Evolutionary conservation across 2,329 filamentous ascomycete species (phyloP).

Genomic region (Epichloe sibirici): DNA sequence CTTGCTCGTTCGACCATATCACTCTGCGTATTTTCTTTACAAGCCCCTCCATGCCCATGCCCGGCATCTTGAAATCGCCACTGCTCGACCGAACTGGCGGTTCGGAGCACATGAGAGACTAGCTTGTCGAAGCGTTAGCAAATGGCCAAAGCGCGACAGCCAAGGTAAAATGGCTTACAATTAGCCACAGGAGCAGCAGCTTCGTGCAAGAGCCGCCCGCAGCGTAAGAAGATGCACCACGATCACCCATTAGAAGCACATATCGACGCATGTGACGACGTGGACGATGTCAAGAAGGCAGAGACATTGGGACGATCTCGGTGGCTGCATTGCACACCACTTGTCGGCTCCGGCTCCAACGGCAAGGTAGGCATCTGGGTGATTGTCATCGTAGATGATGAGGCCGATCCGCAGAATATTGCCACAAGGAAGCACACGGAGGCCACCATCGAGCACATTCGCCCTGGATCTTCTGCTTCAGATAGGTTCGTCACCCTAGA

Average conservation of each 20-base stretch:
- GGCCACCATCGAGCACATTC: neutral
- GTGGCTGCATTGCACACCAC: constrained; percentile 67
- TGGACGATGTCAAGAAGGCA: constrained; percentile 3
- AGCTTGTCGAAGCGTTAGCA: constrained; percentile 45
- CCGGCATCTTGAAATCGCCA: constrained; percentile 51
- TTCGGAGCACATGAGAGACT: constrained; percentile 32
- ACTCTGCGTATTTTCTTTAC: constrained; percentile 56
- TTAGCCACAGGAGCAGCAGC: constrained; percentile 1
- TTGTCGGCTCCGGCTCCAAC: constrained; percentile 43
- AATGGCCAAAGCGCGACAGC: constrained; percentile 62
- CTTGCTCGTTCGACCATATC: too few species aligned
- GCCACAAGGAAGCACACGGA: neutral
- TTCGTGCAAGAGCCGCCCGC: neutral
- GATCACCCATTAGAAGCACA: constrained; percentile 42
- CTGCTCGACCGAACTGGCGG: constrained; percentile 44
- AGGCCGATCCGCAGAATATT: constrained; percentile 15
- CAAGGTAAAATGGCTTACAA: constrained; percentile 36
- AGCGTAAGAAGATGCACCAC: constrained; percentile 5
- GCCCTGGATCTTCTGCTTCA: neutral
- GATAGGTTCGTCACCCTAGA: neutral
- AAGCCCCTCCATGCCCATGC: constrained; percentile 52
- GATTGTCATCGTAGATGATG: constrained; percentile 59
- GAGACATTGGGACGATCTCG: constrained; percentile 43
- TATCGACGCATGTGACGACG: constrained; percentile 7
- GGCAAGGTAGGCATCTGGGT: constrained; percentile 66